These are phyloP conservation scores for Backusella macrospora DNA, from an alignment of 192 early-diverging fungal species.

Conservation along the genomic window DNA sequence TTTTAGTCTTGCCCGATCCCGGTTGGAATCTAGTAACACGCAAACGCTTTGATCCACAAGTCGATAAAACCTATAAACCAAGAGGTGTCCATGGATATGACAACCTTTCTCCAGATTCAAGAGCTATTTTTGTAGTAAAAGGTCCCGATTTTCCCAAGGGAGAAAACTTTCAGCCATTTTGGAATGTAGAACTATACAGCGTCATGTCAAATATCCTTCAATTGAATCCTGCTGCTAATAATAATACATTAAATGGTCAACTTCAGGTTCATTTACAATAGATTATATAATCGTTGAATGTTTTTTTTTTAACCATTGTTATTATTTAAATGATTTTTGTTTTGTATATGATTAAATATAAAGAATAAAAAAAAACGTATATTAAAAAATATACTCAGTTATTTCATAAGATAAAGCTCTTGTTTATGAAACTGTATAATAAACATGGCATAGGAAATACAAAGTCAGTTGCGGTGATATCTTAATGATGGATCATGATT, in stretches of 20 bases:
- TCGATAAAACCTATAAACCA: slow-evolving; percentile 24
- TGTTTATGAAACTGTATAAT: no score
- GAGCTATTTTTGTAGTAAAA: slow-evolving; percentile 80
- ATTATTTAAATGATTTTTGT: no score
- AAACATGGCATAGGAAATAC: no score
- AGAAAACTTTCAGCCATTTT: slow-evolving; percentile 51
- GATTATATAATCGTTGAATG: no score
- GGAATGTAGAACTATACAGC: slow-evolving; percentile 76
- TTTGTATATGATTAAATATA: no score
- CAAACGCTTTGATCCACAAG: slow-evolving; percentile 33
- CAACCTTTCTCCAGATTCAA: slow-evolving; percentile 72
- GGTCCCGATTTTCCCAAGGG: slow-evolving; percentile 53
- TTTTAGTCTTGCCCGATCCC: slow-evolving; percentile 67
- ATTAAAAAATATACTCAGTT: no score
- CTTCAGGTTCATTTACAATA: not conserved
- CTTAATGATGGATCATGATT: no score
- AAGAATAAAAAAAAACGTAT: no score
- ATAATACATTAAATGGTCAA: slow-evolving; percentile 58
- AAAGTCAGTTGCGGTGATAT: no score
- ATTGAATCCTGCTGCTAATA: slow-evolving; percentile 67
- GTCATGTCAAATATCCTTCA: slow-evolving; percentile 62
- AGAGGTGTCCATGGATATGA: slow-evolving; percentile 88
- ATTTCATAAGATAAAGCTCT: no score
- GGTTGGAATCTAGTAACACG: slow-evolving; percentile 64
- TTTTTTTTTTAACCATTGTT: no score